Evolutionary conservation across 2,329 filamentous ascomycete species (phyloP), one percentile per base, ranked within the genome.

Genomic region (Cladophialophora psammophila): DNA sequence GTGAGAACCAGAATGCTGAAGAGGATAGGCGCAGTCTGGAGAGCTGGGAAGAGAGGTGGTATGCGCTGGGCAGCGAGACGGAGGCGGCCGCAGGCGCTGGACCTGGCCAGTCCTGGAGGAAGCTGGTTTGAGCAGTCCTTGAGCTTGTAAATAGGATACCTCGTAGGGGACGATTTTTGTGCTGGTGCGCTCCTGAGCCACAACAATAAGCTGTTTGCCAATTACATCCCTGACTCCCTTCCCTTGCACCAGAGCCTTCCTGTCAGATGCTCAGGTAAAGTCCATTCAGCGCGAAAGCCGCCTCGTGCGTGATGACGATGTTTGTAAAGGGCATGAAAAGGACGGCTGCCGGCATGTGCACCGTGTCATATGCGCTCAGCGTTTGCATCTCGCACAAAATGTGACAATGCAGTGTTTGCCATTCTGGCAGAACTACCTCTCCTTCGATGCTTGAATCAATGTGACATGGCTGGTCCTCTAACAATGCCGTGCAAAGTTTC

Each of bases 1-100:
- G 26, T 26, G 26, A 26, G 26, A 26, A 2, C 2, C 26, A 3
- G 26, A 26, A 26, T 26, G 26, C 18, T 58, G 52, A 38, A 26
- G 60, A 63, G 20, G 65, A 67, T 9, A 67, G 59, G 15, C 63
- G 26, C 45, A 70, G 68, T 56, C 10, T 70, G 50, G 59, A 68
- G 60, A 68, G 63, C 34, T 68, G 66, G 68, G 63, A 70, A 35
- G 68, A 70, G 61, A 65, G 52, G 31, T 70, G 68, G 66, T 78
- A 64, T 53, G 54, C 35, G 9, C 31, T 69, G 55, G 67, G 67
- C 52, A 64, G 6, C 5, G 26, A 42, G 34, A 53, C 9, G 35
- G 38, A 40, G 34, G 36, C 32, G 13, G 26, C 13, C 15, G 36
- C 53, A 32, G 36, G 15, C 12, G n/a, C 57, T 52, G 60, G 60